Percentiles rank a stretch among this genome's conserved stretches.
Evolutionary conservation across 345 rosid genomes (phyloP).

Genomic region (Syzygium oleosum): DNA sequence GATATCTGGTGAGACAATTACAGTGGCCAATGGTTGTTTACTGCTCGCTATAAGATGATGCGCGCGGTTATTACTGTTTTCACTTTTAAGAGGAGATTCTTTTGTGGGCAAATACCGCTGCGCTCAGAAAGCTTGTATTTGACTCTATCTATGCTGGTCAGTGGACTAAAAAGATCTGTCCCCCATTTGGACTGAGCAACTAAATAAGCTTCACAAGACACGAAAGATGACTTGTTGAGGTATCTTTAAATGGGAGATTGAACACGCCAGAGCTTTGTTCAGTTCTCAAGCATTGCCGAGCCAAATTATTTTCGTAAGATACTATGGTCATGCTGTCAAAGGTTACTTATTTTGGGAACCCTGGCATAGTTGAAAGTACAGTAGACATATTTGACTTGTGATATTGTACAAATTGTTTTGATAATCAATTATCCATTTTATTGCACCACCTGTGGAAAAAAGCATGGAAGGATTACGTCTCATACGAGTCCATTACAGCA

Average conservation of each 20-base stretch:
- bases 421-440: not conserved
- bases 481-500: not conserved
- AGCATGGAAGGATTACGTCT: not conserved
- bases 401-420: not conserved
- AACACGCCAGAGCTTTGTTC: not conserved
- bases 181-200: not conserved
- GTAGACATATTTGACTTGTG: not conserved
- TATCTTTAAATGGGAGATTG: not conserved
- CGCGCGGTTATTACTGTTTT: not conserved
- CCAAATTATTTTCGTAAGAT: not conserved
- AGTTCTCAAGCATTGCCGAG: not conserved
- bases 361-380: not conserved
- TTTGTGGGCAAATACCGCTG: not conserved
- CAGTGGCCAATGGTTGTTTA: not conserved
- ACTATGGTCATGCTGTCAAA: not conserved
- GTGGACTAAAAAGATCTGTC: not conserved
- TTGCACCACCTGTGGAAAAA: not conserved
- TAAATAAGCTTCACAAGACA: not conserved
- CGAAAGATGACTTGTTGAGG: not conserved
- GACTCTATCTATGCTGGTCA: not conserved
- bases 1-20: not conserved
- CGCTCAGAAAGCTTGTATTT: not conserved
- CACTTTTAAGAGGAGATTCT: not conserved
- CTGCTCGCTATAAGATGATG: not conserved
- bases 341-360: not conserved